Percentiles rank a stretch among this genome's conserved stretches.
Evolutionary conservation across 805 yeast genomes (phyloP).

Genomic region (Yarrowia divulgata): DNA sequence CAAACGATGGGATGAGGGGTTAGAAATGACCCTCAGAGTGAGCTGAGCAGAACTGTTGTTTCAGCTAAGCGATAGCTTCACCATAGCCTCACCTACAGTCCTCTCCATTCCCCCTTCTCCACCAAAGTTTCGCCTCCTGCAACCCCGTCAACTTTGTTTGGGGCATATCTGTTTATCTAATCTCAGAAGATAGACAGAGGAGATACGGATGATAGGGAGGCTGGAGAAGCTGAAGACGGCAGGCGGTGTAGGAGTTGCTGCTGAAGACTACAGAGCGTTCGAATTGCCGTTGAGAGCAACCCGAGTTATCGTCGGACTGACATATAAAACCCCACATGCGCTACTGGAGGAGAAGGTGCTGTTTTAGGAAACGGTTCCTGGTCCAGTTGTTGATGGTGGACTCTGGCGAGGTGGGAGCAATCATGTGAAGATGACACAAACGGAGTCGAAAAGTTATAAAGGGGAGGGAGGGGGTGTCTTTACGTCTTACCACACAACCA

Average conservation of each 20-base stretch:
- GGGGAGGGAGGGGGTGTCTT: background rate
- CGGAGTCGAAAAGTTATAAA: background rate
- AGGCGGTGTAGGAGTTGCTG: no score
- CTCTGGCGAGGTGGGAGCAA: conserved; percentile 6
- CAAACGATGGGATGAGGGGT: background rate
- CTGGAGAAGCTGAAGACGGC: no score
- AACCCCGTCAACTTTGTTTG: conserved; percentile 4
- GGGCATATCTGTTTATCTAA: conserved; percentile 19
- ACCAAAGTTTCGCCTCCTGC: conserved; percentile 8
- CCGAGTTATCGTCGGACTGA: no score
- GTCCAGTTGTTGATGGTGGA: background rate
- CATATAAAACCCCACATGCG: conserved; percentile 7
- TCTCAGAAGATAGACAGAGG: conserved; percentile 7
- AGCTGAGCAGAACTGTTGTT: background rate
- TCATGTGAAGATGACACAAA: conserved; percentile 2
- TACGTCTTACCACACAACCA: background rate
- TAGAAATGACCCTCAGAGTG: background rate
- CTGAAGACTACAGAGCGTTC: no score
- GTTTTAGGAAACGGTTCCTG: conserved; percentile 27
- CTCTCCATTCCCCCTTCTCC: no score
- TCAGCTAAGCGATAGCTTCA: background rate
- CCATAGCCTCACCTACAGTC: background rate
- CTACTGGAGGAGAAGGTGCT: background rate
- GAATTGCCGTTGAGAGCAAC: no score
- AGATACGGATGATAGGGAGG: conserved; percentile 15